Base-by-base conservation (phyloP, 192 early-diverging fungal species). In the Chytriomyces confervae region DNA sequence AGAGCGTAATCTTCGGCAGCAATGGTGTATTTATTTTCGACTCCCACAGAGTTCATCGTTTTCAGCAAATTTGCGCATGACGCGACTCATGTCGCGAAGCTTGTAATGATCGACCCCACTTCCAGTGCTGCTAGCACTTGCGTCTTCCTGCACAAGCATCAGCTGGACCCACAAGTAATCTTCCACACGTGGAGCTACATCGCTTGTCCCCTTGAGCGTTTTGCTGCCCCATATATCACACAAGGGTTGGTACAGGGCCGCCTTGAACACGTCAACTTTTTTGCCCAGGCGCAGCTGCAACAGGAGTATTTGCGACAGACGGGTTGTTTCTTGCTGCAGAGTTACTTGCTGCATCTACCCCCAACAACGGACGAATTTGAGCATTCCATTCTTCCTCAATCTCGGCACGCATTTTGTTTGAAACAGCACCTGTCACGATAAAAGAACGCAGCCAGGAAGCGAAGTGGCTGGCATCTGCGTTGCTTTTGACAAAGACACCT, bases 161-260 rank as follows among this genome's bases (percentile, higher is more conserved):
- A 97, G 85, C 81, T 94, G 91, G 6, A 95, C 70, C 98, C 98
- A 99, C 50, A 98, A 77, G 79, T 94, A 98, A 72, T 99, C 97
- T 79, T 99, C 95, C 3, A 91, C 92, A 8, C 94, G 87, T 50
- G 88, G 87, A 16, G 93, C 87, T 1, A 95, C 93, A 61, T 89
- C 90, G 49, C 84, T 80, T 16, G 70, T 63, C 24, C 79, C 50
- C 1, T 88, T 78, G 9, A 94, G 81, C 62, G 85, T 88, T 64
- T 90, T 91, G 45, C 83, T 86, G 63, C 27, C 75, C 75, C n/a
- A n/a, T n/a, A 96, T 79, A 47, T 96, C 96, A 75, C 94, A 95
- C 47, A 99, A 74, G 23, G 95, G 90, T 77, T 95, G 95, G 83
- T 93, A 95, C 24, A 99, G 77, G 13, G 93, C 91, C 3, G 92